Evolutionary conservation across 2,329 filamentous ascomycete species (phyloP).

Genomic region (Plectosphaerella plurivora): DNA sequence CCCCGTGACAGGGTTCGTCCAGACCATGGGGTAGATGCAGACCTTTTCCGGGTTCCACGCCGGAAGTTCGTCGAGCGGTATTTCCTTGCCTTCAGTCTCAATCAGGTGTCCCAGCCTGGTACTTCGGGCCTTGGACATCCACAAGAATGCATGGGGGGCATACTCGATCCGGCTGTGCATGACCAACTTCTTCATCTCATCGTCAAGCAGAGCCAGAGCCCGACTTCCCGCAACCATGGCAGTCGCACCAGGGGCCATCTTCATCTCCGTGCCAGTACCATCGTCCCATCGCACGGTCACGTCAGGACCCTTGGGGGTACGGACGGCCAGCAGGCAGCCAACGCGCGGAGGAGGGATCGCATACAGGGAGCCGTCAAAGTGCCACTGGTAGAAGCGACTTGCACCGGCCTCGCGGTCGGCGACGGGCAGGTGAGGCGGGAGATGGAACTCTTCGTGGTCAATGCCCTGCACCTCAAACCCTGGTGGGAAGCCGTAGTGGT

Average conservation of each 20-base stretch:
- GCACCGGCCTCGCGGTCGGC: constrained; percentile 29
- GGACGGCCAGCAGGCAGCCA: constrained; percentile 33
- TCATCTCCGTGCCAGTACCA: constrained; percentile 34
- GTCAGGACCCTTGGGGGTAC: constrained; percentile 27
- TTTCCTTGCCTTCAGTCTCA: constrained; percentile 30
- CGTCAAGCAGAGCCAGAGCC: constrained; percentile 32
- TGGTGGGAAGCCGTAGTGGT: constrained; percentile 35
- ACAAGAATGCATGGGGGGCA: constrained; percentile 37
- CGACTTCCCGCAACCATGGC: constrained; percentile 38
- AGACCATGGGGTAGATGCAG: constrained; percentile 40
- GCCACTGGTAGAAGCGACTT: constrained; percentile 42
- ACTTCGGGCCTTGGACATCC: constrained; percentile 35
- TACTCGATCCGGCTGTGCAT: constrained; percentile 42
- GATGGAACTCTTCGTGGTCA: constrained; percentile 30
- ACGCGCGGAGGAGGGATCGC: constrained; percentile 34
- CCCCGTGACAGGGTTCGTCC: constrained; percentile 36
- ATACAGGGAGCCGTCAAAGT: constrained; percentile 41
- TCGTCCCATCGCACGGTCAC: constrained; percentile 37
- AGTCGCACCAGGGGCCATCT: constrained; percentile 34
- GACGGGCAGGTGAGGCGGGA: constrained; percentile 28
- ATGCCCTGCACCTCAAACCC: constrained; percentile 33
- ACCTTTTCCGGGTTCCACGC: constrained; percentile 27
- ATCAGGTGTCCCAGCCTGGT: constrained; percentile 35
- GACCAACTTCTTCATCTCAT: constrained; percentile 31
- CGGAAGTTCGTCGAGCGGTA: constrained; percentile 28